A percentile compares a stretch with the other conserved stretches of the same genome.
Conservation (phyloP, 306 rosid genomes). For the Sphenostylis stenocarpa region DNA sequence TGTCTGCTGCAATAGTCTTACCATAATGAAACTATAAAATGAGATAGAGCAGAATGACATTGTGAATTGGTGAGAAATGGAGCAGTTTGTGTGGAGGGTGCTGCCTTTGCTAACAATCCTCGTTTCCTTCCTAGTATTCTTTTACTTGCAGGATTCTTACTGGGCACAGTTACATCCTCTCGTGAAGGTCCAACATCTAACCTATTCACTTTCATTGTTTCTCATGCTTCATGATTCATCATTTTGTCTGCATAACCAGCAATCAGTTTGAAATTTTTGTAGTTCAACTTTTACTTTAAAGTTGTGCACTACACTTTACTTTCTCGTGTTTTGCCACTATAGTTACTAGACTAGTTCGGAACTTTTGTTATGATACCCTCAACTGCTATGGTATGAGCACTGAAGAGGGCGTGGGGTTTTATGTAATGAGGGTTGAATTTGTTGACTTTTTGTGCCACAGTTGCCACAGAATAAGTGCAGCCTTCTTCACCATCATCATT, state of each 20-base stretch:
- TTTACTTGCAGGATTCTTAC: conserved; percentile 39
- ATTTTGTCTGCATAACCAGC: background rate
- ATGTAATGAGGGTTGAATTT: conserved; percentile 13
- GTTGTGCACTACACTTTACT: background rate
- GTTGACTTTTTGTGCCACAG: conserved; percentile 30
- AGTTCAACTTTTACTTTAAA: background rate
- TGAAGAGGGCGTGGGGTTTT: background rate
- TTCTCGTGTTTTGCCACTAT: background rate
- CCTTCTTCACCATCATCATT: conserved; percentile 64
- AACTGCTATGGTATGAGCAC: background rate
- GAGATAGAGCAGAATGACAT: background rate
- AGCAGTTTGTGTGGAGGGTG: conserved; percentile 55
- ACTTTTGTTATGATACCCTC: background rate
- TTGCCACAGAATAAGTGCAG: conserved; percentile 51
- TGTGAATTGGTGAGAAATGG: conserved; percentile 35
- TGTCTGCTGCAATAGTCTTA: background rate
- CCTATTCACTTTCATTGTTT: background rate
- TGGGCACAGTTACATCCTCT: conserved; percentile 28
- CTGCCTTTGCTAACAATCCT: conserved; percentile 56
- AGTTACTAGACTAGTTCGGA: background rate
- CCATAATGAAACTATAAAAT: background rate
- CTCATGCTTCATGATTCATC: background rate
- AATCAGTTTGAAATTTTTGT: background rate
- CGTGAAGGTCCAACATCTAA: conserved; percentile 1
- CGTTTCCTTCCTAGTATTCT: conserved; percentile 47